A percentile compares a stretch with the other conserved stretches of the same genome.
These are phyloP conservation scores for Aureobasidium lini DNA, from an alignment of 2,329 filamentous ascomycete species.

Conservation along the genomic window DNA sequence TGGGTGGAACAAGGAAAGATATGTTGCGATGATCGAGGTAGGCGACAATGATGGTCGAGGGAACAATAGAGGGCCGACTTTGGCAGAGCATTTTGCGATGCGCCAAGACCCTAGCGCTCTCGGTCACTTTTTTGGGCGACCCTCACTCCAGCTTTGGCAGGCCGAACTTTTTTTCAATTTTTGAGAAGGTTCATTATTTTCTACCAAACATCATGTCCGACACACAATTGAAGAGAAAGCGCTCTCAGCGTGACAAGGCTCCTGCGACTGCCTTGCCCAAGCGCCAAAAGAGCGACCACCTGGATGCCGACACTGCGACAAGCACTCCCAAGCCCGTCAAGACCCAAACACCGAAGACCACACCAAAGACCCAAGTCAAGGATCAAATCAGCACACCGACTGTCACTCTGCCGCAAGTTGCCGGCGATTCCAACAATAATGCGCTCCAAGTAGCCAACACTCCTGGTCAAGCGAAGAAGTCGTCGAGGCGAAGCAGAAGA, in stretches of 20 bases:
- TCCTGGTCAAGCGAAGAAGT: background rate
- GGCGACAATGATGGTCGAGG: background rate
- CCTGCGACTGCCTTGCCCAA: conserved; percentile 4
- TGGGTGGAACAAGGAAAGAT: background rate
- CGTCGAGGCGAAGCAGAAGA: conserved; percentile 4
- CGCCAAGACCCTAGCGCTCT: too few species aligned
- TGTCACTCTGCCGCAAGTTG: background rate
- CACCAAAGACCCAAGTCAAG: background rate
- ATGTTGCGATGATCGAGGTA: background rate
- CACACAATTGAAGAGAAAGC: conserved; percentile 14
- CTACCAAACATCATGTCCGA: background rate
- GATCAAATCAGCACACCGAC: background rate
- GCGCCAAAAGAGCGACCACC: conserved; percentile 5
- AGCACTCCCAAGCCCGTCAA: conserved; percentile 6
- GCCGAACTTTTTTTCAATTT: background rate
- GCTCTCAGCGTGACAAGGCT: conserved; percentile 14
- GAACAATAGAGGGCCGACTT: background rate
- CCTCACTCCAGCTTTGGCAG: too few species aligned
- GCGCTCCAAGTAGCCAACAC: conserved; percentile 6
- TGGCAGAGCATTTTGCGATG: too few species aligned
- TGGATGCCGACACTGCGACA: background rate
- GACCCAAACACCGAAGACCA: conserved; percentile 7
- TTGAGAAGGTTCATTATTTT: too few species aligned
- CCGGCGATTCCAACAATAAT: background rate
- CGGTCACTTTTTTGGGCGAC: too few species aligned